Percentiles rank a stretch among this genome's conserved stretches.
Evolutionary conservation across 805 yeast genomes (phyloP).

Genomic region (Sugiyamaella mastotermitis): DNA sequence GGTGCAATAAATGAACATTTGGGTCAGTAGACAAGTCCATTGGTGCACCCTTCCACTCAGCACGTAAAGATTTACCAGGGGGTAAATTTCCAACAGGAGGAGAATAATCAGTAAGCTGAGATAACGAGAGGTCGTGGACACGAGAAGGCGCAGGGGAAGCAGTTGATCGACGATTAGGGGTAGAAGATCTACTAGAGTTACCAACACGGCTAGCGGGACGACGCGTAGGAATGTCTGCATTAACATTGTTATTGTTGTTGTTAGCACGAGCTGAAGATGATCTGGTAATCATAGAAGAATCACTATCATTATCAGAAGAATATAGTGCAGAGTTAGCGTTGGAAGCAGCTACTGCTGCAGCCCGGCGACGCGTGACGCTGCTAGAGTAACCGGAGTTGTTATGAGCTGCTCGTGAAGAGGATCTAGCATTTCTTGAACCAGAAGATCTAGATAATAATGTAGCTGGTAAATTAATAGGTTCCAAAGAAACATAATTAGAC

Average conservation of each 20-base stretch:
- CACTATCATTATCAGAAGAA: conserved; percentile 1
- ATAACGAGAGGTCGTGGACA: conserved; percentile 34
- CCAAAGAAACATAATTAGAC: conserved; percentile 23
- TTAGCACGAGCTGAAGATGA: background rate
- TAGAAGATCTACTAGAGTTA: conserved; percentile 13
- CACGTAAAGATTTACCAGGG: conserved; percentile 61
- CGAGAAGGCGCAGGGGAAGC: conserved; percentile 30
- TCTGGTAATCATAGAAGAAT: conserved; percentile 1
- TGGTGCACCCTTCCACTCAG: conserved; percentile 98
- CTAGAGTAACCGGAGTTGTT: background rate
- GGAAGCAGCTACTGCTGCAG: too few species aligned
- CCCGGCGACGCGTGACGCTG: conserved; percentile 4
- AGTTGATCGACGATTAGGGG: conserved; percentile 38
- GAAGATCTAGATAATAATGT: conserved; percentile 2
- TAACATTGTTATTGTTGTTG: background rate
- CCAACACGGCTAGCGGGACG: conserved; percentile 1
- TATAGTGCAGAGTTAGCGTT: too few species aligned
- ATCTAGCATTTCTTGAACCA: background rate
- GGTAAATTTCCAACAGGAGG: conserved; percentile 68
- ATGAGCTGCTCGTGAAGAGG: background rate
- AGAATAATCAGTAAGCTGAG: conserved; percentile 67
- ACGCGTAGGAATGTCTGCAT: conserved; percentile 2
- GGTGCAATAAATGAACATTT: conserved; percentile 65
- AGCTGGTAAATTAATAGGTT: conserved; percentile 9
- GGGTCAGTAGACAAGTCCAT: conserved; percentile 86